Base-by-base conservation (phyloP, 768 basidiomycete species). In the Tylopilus sp. region DNA sequence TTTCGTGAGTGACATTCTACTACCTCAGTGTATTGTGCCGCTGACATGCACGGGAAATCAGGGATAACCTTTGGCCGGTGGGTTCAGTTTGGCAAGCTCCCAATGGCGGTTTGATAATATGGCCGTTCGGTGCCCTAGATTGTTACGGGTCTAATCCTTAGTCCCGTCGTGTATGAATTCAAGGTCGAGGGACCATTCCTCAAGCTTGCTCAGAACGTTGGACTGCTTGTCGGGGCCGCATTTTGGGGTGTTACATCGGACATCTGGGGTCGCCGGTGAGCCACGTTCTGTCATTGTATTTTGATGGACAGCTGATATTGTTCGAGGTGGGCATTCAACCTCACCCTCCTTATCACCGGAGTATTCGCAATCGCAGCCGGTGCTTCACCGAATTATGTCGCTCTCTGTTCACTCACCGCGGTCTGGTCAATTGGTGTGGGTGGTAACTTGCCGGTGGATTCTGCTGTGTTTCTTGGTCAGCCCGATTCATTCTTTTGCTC, bases 51-150 rank as follows among this genome's bases (percentile, higher is more conserved):
- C 18, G 17, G 26, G 48, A 6, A 60, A 83, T 28, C 28, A 62
- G 85, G 17, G 85, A 87, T 59, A 86, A 82, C 57, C 75, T 85
- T 23, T 88, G 86, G 86, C 85, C 84, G 18, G 85, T 87, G 58
- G 52, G 81, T 63, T 42, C 42, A 48, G 18, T 11, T 44, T 31
- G 33, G 15, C 26, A 25, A 3, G 25, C 2, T 36, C 13, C 13
- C 7, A 33, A 41, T 3, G 11, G 5, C 28, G 10, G 28, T 30
- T 43, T 15, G n/a, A 20, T 49, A 25, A 57, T 42, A 4, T 11
- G 25, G 26, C 38, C 38, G 22, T 51, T 22, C n/a, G 13, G 8
- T 46, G 40, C 36, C 36, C 15, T 57, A 85, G 79, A 73, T 84
- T 35, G 82, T 83, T 25, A 83, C 83, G 2, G 79, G 83, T 3